Percentiles rank a stretch among this genome's conserved stretches.
Conservation (phyloP, 1,139 yeast species). For the Geotrichum siamense region DNA sequence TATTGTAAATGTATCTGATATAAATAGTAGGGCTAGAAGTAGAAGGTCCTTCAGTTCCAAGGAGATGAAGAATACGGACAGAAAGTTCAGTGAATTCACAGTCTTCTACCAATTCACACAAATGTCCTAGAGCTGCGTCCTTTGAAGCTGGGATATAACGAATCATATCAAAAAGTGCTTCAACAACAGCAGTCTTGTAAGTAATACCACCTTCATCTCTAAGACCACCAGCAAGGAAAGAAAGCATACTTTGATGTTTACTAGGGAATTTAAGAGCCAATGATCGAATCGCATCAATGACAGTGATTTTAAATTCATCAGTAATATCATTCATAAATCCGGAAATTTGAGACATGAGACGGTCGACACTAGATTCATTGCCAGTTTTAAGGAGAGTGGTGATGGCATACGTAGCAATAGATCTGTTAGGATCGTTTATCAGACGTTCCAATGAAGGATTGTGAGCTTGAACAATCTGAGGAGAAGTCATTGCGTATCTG, state of each 20-base stretch:
- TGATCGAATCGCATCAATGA: constrained; percentile 89
- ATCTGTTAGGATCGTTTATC: constrained; percentile 81
- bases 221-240: constrained; percentile 75
- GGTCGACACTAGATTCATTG: constrained; percentile 82
- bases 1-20: constrained; percentile 92
- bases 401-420: constrained; percentile 97
- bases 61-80: constrained; percentile 79
- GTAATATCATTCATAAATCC: constrained; percentile 89
- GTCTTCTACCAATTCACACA: constrained; percentile 97
- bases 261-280: constrained; percentile 89
- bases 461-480: constrained; percentile 67
- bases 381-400: constrained; percentile 94
- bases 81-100: constrained; percentile 93
- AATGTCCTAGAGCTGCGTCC: constrained; percentile 74
- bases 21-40: constrained; percentile 82
- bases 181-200: constrained; percentile 82
- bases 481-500: constrained; percentile 72
- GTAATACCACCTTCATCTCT: constrained; percentile 83
- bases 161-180: constrained; percentile 85
- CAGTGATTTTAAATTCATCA: constrained; percentile 91
- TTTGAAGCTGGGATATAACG: constrained; percentile 83
- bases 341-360: constrained; percentile 79
- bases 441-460: constrained; percentile 78
- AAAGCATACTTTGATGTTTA: constrained; percentile 75
- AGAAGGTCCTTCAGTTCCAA: constrained; percentile 92